These are phyloP conservation scores for Candida cerambycidarum DNA, from an alignment of 805 yeast genomes.

Conservation along the genomic window DNA sequence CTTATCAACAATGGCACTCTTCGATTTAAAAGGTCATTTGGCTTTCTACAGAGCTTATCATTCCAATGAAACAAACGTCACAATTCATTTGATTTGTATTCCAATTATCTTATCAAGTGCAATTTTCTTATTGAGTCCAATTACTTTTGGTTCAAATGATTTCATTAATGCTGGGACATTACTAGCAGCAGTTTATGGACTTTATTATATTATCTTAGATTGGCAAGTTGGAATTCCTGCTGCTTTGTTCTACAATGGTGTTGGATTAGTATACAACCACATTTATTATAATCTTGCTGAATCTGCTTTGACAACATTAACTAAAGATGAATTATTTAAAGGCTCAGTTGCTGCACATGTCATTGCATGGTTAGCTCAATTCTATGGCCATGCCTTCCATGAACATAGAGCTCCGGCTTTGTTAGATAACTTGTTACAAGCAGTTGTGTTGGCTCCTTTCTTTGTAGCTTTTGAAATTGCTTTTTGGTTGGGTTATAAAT, in stretches of 20 bases:
- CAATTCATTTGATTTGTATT: constrained; percentile 75
- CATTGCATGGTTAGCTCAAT: constrained; percentile 76
- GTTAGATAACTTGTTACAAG: constrained; percentile 77
- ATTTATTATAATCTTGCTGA: constrained; percentile 19
- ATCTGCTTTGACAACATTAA: constrained; percentile 1
- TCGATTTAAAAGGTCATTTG: constrained; percentile 38
- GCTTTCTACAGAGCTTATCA: constrained; percentile 51
- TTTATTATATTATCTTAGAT: constrained; percentile 63
- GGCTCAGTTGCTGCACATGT: constrained; percentile 46
- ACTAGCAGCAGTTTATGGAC: constrained; percentile 47
- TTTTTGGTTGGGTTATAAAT: constrained; percentile 63
- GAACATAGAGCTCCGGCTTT: constrained; percentile 87
- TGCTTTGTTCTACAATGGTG: constrained; percentile 21
- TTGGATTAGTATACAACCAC: constrained; percentile 22
- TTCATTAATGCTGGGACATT: constrained; percentile 46
- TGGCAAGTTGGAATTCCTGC: constrained; percentile 36
- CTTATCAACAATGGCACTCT: constrained; percentile 25
- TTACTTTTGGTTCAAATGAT: constrained; percentile 7
- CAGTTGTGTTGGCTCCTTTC: constrained; percentile 87
- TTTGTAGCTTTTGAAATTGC: constrained; percentile 80
- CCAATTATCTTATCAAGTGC: constrained; percentile 70
- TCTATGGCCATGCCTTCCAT: constrained; percentile 81
- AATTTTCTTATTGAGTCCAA: constrained; percentile 36
- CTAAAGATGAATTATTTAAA: constrained; percentile 22
- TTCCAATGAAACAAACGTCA: constrained; percentile 58